These are phyloP conservation scores for Xenoacremonium recifei DNA, from an alignment of 2,329 filamentous ascomycete species.

Conservation along the genomic window DNA sequence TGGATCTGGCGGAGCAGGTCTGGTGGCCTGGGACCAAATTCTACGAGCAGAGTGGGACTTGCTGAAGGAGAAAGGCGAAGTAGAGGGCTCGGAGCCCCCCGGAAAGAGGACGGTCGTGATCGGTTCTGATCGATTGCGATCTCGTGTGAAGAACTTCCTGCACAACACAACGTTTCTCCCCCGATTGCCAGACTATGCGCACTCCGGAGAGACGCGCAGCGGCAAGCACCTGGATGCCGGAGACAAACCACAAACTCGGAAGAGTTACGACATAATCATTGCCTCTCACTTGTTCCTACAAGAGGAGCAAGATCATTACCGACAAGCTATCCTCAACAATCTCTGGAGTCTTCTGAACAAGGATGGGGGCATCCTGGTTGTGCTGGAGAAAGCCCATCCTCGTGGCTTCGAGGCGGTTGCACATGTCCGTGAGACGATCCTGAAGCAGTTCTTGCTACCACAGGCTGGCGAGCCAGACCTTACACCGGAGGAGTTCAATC, in stretches of 20 bases:
- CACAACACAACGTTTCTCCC: conserved; percentile 91
- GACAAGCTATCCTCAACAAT: conserved; percentile 79
- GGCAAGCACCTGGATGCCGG: conserved; percentile 56
- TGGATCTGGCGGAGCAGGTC: conserved; percentile 69
- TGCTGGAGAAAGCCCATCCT: conserved; percentile 88
- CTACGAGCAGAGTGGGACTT: conserved; percentile 78
- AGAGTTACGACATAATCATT: conserved; percentile 86
- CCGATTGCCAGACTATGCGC: conserved; percentile 82
- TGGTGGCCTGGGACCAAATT: conserved; percentile 76
- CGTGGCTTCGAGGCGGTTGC: conserved; percentile 91
- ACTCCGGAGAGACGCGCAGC: conserved; percentile 58
- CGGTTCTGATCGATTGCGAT: conserved; percentile 70
- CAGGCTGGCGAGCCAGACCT: conserved; percentile 36
- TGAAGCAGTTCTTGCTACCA: conserved; percentile 69
- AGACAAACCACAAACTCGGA: conserved; percentile 57
- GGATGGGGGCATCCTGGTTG: conserved; percentile 79
- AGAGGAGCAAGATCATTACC: conserved; percentile 70
- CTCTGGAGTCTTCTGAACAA: conserved; percentile 85
- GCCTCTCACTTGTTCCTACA: conserved; percentile 81
- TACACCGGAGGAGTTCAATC: conserved; percentile 38
- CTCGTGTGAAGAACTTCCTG: conserved; percentile 73
- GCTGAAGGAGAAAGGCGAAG: conserved; percentile 53
- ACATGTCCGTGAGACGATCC: conserved; percentile 74
- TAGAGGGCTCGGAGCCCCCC: conserved; percentile 44
- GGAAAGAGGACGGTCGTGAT: conserved; percentile 81